Percentiles rank a stretch among this genome's conserved stretches.
Evolutionary conservation across 495 filamentous ascomycete genomes (phyloP).

Genomic region (Cenococcum geophilum): DNA sequence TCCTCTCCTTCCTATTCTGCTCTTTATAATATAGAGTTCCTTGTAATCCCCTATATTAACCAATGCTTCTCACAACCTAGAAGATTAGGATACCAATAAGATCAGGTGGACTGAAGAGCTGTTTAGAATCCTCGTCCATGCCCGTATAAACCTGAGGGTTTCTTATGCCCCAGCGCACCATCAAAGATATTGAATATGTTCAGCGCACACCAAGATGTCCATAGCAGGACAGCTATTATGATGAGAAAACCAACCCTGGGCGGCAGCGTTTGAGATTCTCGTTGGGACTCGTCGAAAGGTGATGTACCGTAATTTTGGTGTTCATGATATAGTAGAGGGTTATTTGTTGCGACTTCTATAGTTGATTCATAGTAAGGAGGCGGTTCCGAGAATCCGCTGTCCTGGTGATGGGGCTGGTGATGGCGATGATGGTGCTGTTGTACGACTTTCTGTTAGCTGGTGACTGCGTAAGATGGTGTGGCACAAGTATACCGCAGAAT

Average conservation of each 20-base stretch:
- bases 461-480: neutral
- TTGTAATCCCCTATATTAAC: neutral
- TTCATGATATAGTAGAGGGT: neutral
- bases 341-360: neutral
- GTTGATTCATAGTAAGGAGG: neutral
- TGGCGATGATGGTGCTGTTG: neutral
- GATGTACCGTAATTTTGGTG: neutral
- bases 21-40: no score
- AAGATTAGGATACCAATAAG: neutral
- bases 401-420: neutral
- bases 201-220: neutral
- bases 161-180: neutral
- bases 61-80: neutral
- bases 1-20: no score
- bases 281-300: neutral
- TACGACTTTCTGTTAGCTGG: neutral
- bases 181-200: neutral
- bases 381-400: neutral
- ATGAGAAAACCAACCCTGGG: neutral
- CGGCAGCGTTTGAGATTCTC: neutral
- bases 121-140: neutral
- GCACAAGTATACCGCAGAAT: neutral
- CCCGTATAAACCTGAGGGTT: neutral
- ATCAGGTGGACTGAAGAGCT: neutral
- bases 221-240: neutral